phyloP scores from a whole-genome alignment of 805 yeast species.

The Candida wancherniae region DNA sequence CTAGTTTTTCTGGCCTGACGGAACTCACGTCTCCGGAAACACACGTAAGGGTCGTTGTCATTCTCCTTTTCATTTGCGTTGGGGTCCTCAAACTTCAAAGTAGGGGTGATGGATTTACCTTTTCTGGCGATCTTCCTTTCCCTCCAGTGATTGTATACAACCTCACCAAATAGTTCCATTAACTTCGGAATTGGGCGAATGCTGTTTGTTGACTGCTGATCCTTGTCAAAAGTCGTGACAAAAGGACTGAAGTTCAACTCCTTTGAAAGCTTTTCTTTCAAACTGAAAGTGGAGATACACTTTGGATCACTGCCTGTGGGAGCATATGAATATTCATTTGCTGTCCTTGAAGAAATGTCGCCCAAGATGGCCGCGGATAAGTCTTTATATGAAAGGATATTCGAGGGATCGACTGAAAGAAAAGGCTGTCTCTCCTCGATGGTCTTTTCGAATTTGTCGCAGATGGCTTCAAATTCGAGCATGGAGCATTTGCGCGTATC shows the following conservation, averaged over 20 bases:
- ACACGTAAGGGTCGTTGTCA: slow-evolving; percentile 89
- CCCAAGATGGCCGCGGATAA: slow-evolving; percentile 47
- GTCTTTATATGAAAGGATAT: slow-evolving; percentile 67
- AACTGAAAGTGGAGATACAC: slow-evolving; percentile 48
- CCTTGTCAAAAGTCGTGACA: slow-evolving; percentile 54
- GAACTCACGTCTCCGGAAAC: slow-evolving; percentile 92
- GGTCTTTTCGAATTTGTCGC: slow-evolving; percentile 67
- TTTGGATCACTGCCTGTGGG: slow-evolving; percentile 27
- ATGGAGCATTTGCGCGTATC: slow-evolving; percentile 49
- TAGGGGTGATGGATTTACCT: slow-evolving; percentile 71
- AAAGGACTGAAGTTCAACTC: slow-evolving; percentile 54
- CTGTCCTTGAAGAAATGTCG: slow-evolving; percentile 25
- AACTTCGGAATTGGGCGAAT: slow-evolving; percentile 46
- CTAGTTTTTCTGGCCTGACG: slow-evolving; percentile 95
- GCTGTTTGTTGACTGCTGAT: slow-evolving; percentile 19
- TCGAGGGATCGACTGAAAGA: slow-evolving; percentile 76
- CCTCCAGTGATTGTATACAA: slow-evolving; percentile 79
- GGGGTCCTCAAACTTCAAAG: slow-evolving; percentile 79
- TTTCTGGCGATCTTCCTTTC: slow-evolving; percentile 60
- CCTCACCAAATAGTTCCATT: slow-evolving; percentile 55
- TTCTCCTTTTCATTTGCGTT: slow-evolving; percentile 68
- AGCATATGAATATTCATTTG: slow-evolving; percentile 13
- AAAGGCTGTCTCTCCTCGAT: slow-evolving; percentile 85
- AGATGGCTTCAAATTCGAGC: slow-evolving; percentile 78
- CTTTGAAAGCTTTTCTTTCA: slow-evolving; percentile 53